Conservation (phyloP, 2,329 filamentous ascomycete species). For the Fusarium vanettenii region DNA sequence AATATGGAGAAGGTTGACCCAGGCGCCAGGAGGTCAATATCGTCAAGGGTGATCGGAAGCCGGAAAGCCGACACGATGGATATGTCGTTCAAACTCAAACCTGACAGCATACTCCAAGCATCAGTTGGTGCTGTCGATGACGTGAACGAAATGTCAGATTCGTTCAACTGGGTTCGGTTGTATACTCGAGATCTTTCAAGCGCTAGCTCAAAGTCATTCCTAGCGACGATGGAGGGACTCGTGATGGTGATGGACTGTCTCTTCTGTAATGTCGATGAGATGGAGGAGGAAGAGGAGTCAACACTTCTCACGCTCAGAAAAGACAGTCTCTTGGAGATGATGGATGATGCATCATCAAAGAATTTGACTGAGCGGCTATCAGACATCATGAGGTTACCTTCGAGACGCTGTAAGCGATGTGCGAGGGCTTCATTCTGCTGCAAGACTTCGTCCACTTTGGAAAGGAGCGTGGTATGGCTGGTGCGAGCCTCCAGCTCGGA, state of each 20-base stretch:
- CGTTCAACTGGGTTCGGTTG: not conserved
- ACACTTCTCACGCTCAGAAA: not conserved
- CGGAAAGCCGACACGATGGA: conserved; percentile 3
- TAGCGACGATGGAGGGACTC: not conserved
- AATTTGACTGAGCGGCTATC: conserved; percentile 7
- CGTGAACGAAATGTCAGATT: conserved; percentile 7
- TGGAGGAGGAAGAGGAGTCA: not conserved
- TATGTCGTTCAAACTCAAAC: conserved; percentile 11
- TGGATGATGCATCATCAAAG: conserved; percentile 4
- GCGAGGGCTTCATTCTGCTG: not conserved
- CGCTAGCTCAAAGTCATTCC: not conserved
- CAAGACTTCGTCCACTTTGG: conserved; percentile 5
- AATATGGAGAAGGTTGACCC: conserved; percentile 10
- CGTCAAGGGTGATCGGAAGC: not conserved
- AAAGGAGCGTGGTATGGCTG: not conserved
- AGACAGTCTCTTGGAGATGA: not conserved
- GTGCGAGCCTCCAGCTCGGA: not conserved
- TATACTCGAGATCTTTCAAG: conserved; percentile 9
- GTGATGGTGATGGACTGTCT: not conserved
- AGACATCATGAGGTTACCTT: not conserved
- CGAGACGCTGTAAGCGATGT: not conserved
- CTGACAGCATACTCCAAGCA: conserved; percentile 12
- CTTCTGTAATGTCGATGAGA: not conserved
- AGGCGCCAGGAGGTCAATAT: conserved; percentile 5
- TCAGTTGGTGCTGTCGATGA: not conserved